Evolutionary conservation across 2,329 filamentous ascomycete genomes (phyloP), one percentile per base, ranked within the genome.

Genomic region (Aspergillus fischeri): DNA sequence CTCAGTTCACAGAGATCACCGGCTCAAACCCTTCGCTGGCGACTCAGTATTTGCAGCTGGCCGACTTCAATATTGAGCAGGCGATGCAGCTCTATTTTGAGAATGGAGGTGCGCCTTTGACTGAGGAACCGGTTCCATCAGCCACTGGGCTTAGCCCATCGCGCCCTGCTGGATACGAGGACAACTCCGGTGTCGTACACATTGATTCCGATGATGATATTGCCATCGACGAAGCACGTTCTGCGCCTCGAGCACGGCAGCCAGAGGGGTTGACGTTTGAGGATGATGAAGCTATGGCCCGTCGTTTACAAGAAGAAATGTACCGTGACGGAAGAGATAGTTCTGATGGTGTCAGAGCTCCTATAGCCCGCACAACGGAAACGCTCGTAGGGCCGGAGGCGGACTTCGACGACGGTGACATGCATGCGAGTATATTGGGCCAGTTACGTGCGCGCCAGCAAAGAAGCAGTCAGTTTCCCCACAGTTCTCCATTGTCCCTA

Each of bases 241-340:
- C 63, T 50, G 63, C 72, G 27, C 68, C 67, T n/a, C 62, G 60
- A 45, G 57, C 58, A 60, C 65, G 25, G 55, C 75, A 81, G 42
- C 76, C 76, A 9, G 55, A 61, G 47, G 76, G 74, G 32, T 75
- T 73, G 80, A 86, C 67, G 53, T 85, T 89, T 63, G 92, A 97
- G 62, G 92, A 96, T 67, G 94, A 99, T 68, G 92, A 91, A 53
- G 92, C 90, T 47, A 93, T 97, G 86, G 94, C 94, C 6, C 86
- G 92, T 72, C 85, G 90, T 56, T 75, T 99, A 58, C 94, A 99
- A 73, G 90, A 99, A 69, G 92, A 99, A 74, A 83, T 96, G 70
- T 97, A 97, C 67, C 82, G 83, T 53, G 83, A 75, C 42, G 78
- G 61, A 24, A 62, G 76, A 14, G 77, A 76, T 42, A 77, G 77